Percentiles rank a stretch among this genome's conserved stretches.
Evolutionary conservation across 2,329 filamentous ascomycete species (phyloP).

Genomic region (Colletotrichum costaricense): DNA sequence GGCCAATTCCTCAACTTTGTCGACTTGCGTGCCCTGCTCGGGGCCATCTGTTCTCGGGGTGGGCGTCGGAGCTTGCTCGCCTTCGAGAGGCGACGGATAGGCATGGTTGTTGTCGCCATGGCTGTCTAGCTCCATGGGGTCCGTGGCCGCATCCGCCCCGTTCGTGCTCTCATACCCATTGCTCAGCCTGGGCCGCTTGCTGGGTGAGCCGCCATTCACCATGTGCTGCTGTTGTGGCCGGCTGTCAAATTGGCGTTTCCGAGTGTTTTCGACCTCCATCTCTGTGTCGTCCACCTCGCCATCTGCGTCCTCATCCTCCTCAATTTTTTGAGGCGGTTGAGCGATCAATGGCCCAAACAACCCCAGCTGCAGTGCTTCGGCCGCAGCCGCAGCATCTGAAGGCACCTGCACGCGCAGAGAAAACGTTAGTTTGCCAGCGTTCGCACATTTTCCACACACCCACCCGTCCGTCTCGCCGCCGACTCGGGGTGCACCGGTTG

Average conservation of each 20-base stretch:
- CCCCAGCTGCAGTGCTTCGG: constrained; percentile 60
- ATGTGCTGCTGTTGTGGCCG: constrained; percentile 56
- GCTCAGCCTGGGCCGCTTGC: constrained; percentile 69
- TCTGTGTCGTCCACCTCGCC: constrained; percentile 50
- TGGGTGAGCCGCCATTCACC: constrained; percentile 64
- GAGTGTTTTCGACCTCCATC: constrained; percentile 55
- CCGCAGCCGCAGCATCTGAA: constrained; percentile 58
- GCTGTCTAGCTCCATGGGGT: constrained; percentile 71
- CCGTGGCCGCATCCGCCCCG: constrained; percentile 56
- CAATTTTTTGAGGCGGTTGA: constrained; percentile 54
- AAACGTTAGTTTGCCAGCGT: constrained; percentile 47
- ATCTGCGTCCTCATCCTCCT: constrained; percentile 49
- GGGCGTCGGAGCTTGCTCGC: constrained; percentile 65
- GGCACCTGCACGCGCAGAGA: constrained; percentile 55
- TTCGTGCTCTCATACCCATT: constrained; percentile 68
- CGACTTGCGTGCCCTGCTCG: constrained; percentile 72
- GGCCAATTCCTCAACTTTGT: constrained; percentile 71
- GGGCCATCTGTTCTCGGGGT: constrained; percentile 69
- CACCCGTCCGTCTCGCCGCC: constrained; percentile 25
- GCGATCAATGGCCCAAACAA: constrained; percentile 68
- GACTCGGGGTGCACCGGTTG: constrained; percentile 12
- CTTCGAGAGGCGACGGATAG: constrained; percentile 73
- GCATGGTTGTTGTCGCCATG: constrained; percentile 66
- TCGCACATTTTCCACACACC: constrained; percentile 38
- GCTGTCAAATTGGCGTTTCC: constrained; percentile 62